Evolutionary conservation across 495 filamentous ascomycete genomes (phyloP), one percentile per base, ranked within the genome.

Genomic region (Halenospora varia): DNA sequence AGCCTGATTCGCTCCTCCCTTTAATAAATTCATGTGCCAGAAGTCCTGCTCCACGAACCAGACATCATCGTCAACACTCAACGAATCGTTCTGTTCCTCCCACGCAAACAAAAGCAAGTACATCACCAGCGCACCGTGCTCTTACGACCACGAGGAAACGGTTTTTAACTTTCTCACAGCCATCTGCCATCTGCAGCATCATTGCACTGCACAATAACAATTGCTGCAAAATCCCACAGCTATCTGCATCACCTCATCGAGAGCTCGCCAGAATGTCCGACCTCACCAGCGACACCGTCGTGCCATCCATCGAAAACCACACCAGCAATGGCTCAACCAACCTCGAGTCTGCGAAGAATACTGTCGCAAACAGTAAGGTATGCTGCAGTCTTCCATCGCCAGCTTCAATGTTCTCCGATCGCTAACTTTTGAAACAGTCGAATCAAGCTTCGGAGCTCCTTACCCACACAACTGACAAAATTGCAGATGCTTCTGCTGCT

Each of bases 361-460:
- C 54, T 11, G 48, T 68, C n/a, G 59, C 65, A 19, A 60, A 51
- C 57, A 71, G 70, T 72, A 40, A 71, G 70, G 68, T 72, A 46
- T 9, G 60, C 50, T 24, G 24, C 19, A 53, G 8, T 40, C 46
- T 44, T 29, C 20, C 20, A 56, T 40, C 42, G 19, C 13, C 42
- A n/a, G 24, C 25, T 25, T 15, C 8, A 20, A 29, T 60, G 56
- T 55, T 15, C 11, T 24, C 61, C 51, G 20, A 25, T 62, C 44
- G 51, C 55, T 62, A 39, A 56, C 23, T 25, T 48, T 41, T 62
- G 58, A 57, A 53, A 60, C 55, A 62, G 61, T 49, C 35, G 17
- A 51, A 26, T 50, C 50, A 55, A 54, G 46, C 48, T 25, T 45
- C 46, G 45, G 51, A 60, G 61, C 56, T 59, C 59, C 53, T 48